These are phyloP conservation scores for Myriosclerotinia curreyana DNA, from an alignment of 2,329 filamentous ascomycete species.

Conservation along the genomic window DNA sequence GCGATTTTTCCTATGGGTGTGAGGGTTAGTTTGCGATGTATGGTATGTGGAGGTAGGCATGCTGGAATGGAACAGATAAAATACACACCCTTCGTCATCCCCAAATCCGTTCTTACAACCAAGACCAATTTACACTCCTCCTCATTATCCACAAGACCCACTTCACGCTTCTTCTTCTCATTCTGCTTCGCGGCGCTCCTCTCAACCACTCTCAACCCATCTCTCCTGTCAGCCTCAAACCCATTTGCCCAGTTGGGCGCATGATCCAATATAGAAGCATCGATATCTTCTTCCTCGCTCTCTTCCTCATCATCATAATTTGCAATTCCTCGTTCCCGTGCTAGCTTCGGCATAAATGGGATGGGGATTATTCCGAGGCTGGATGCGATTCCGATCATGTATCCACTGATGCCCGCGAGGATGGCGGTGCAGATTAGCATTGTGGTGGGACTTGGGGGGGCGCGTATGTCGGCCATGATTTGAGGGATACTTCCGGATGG, in stretches of 20 bases:
- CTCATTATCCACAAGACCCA: conserved; percentile 40
- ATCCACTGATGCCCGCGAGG: conserved; percentile 71
- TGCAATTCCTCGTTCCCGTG: conserved; percentile 49
- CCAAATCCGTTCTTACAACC: conserved; percentile 87
- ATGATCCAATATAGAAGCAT: conserved; percentile 58
- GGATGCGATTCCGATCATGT: conserved; percentile 71
- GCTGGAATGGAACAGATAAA: conserved; percentile 7
- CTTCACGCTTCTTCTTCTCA: conserved; percentile 38
- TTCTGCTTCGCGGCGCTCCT: conserved; percentile 43
- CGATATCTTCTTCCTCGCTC: conserved; percentile 65
- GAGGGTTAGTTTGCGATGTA: conserved; percentile 6
- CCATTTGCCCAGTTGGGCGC: conserved; percentile 66
- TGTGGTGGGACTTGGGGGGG: conserved; percentile 41
- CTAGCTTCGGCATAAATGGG: conserved; percentile 33
- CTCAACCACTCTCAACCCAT: conserved; percentile 48
- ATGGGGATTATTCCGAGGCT: conserved; percentile 72
- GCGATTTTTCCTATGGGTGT: conserved; percentile 79
- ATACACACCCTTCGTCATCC: conserved; percentile 87
- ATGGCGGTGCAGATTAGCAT: conserved; percentile 72
- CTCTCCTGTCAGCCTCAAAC: conserved; percentile 55
- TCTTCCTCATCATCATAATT: conserved; percentile 60
- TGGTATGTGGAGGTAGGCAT: background rate
- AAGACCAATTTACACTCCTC: conserved; percentile 95
- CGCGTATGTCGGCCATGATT: conserved; percentile 35
- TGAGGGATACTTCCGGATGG: background rate